A percentile compares a stretch with the other conserved stretches of the same genome.
Evolutionary conservation across 148 eudicot species (phyloP).

Genomic region (Chenopodium quinoa): DNA sequence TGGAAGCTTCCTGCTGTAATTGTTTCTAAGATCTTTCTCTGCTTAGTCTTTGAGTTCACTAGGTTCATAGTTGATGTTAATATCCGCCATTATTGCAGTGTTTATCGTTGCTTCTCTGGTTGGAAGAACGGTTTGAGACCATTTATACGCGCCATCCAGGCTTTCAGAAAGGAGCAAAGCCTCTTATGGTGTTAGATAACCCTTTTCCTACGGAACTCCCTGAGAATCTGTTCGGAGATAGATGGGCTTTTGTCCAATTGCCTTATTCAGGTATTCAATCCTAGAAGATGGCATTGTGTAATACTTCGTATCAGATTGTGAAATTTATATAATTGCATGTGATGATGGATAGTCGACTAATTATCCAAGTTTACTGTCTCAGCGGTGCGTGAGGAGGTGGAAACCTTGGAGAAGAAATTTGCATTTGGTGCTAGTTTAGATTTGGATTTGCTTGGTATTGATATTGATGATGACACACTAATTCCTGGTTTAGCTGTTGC

Average conservation of each 20-base stretch:
- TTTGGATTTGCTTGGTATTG: conserved; percentile 87
- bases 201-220: conserved; percentile 97
- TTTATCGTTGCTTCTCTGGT: conserved; percentile 77
- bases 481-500: conserved; percentile 95
- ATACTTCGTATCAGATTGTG: neutral
- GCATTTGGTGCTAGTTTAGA: conserved; percentile 81
- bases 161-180: conserved; percentile 93
- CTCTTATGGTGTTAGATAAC: conserved; percentile 78
- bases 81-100: conserved; percentile 48
- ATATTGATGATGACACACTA: conserved; percentile 69
- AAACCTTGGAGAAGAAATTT: conserved; percentile 48
- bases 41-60: neutral
- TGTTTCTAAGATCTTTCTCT: neutral
- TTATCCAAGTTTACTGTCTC: conserved; percentile 4
- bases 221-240: conserved; percentile 83
- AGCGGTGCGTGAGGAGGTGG: conserved; percentile 72
- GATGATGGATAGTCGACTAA: neutral
- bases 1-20: neutral
- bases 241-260: conserved; percentile 96
- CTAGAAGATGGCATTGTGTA: neutral
- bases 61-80: conserved; percentile 4
- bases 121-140: conserved; percentile 89
- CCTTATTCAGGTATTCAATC: conserved; percentile 72
- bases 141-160: conserved; percentile 89
- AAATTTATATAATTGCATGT: neutral